Conservation (phyloP, 768 basidiomycete species). For the Termitomyces sp. region DNA sequence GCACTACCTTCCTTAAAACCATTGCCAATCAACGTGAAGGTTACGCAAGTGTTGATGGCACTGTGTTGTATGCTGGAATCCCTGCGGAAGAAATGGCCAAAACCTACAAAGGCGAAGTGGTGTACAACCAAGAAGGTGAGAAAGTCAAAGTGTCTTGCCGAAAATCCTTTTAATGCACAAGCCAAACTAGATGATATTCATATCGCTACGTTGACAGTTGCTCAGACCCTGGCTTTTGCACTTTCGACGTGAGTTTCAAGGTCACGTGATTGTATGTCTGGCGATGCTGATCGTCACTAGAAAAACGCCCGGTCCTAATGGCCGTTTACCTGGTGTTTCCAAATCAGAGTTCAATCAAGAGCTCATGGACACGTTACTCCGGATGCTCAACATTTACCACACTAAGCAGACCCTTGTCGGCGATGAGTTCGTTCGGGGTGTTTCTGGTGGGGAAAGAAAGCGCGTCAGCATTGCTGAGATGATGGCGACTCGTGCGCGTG, state of each 20-base stretch:
- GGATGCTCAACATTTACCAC: slow-evolving; percentile 82
- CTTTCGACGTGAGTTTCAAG: slow-evolving; percentile 43
- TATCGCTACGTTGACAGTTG: slow-evolving; percentile 76
- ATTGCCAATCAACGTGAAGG: slow-evolving; percentile 73
- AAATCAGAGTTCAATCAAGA: slow-evolving; percentile 50
- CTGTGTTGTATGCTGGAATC: slow-evolving; percentile 83
- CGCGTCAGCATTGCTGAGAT: slow-evolving; percentile 82
- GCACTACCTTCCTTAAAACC: slow-evolving; percentile 80
- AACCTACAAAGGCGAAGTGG: slow-evolving; percentile 73
- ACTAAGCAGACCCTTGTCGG: slow-evolving; percentile 78
- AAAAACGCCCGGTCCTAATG: slow-evolving; percentile 70
- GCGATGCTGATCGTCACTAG: slow-evolving; percentile 16
- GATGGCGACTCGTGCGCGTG: slow-evolving; percentile 75
- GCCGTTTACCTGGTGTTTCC: slow-evolving; percentile 63
- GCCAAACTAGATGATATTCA: slow-evolving; percentile 63
- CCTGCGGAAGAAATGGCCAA: slow-evolving; percentile 70
- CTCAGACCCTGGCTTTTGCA: slow-evolving; percentile 69
- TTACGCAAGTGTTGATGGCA: slow-evolving; percentile 58
- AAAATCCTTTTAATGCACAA: slow-evolving; percentile 3
- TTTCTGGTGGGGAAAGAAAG: slow-evolving; percentile 79
- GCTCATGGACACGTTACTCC: slow-evolving; percentile 58
- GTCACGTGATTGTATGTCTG: background rate
- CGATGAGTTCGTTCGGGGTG: slow-evolving; percentile 79
- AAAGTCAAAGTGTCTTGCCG: background rate
- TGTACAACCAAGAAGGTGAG: slow-evolving; percentile 71